A percentile compares a stretch with the other conserved stretches of the same genome.
These are phyloP conservation scores for Parmelia sp. DNA, from an alignment of 495 filamentous ascomycete genomes.

Conservation along the genomic window DNA sequence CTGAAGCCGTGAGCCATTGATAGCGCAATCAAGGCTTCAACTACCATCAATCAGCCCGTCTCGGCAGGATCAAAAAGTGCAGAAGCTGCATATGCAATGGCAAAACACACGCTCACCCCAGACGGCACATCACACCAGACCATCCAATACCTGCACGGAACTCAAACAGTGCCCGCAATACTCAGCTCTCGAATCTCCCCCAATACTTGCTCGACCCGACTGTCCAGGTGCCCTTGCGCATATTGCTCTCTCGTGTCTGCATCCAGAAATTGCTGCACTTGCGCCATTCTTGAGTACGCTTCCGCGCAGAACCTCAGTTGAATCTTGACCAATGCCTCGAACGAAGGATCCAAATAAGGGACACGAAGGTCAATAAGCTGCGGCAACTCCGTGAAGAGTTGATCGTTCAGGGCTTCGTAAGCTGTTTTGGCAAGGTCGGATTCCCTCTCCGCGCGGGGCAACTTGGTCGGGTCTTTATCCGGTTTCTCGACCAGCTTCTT, in stretches of 20 bases:
- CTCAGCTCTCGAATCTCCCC: constrained; percentile 96
- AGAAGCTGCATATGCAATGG: too few species aligned
- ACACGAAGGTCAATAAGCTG: constrained; percentile 96
- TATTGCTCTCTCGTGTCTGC: constrained; percentile 96
- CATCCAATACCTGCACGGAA: background rate
- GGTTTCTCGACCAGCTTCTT: constrained; percentile 97
- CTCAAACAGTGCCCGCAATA: constrained; percentile 70
- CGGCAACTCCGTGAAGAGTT: constrained; percentile 86
- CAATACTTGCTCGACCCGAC: constrained; percentile 86
- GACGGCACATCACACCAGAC: background rate
- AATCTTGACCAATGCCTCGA: constrained; percentile 97
- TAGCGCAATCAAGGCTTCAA: too few species aligned
- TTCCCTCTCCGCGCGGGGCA: constrained; percentile 90
- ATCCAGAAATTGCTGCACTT: constrained; percentile 98
- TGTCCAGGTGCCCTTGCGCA: constrained; percentile 86
- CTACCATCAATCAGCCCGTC: background rate
- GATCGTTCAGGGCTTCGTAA: constrained; percentile 94
- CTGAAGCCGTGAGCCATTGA: too few species aligned
- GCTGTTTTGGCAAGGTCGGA: constrained; percentile 85
- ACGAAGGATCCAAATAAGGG: constrained; percentile 91
- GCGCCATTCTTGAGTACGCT: constrained; percentile 93
- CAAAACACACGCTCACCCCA: background rate
- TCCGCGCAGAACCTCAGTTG: constrained; percentile 96
- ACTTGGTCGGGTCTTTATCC: constrained; percentile 93
- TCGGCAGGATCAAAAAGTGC: background rate